phyloP scores from a whole-genome alignment of 1,139 yeast genomes.

The Pichia terricola region DNA sequence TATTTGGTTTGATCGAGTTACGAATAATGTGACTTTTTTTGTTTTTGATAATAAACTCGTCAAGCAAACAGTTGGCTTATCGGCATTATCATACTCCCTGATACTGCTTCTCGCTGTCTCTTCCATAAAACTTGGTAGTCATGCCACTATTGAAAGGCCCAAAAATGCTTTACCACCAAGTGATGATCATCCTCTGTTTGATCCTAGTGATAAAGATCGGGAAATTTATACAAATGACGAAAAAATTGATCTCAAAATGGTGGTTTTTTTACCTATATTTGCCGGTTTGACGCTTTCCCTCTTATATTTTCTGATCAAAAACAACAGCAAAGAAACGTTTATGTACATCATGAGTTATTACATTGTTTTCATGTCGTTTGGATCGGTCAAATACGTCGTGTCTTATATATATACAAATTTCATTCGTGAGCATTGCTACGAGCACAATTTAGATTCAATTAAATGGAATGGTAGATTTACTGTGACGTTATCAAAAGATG shows the following conservation, averaged over 20 bases:
- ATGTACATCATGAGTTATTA: constrained; percentile 27
- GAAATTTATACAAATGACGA: constrained; percentile 13
- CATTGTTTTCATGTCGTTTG: constrained; percentile 25
- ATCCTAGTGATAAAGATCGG: constrained; percentile 37
- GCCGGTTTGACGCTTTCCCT: constrained; percentile 30
- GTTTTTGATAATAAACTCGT: constrained; percentile 16
- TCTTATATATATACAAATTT: constrained; percentile 6
- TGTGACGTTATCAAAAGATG: constrained; percentile 27
- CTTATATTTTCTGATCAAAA: constrained; percentile 30
- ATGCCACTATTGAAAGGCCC: constrained; percentile 36
- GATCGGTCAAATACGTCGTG: constrained; percentile 18
- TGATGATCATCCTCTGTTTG: constrained; percentile 31
- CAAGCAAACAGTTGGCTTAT: constrained; percentile 8
- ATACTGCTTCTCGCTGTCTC: constrained; percentile 22
- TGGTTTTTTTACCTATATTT: constrained; percentile 32
- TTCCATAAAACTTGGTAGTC: constrained; percentile 32
- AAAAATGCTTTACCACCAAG: constrained; percentile 34
- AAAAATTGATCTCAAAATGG: constrained; percentile 24
- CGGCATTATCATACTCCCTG: constrained; percentile 10
- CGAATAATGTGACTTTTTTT: constrained; percentile 14
- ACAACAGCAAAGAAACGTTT: constrained; percentile 24
- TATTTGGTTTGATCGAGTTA: constrained; percentile 1
- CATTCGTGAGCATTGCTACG: constrained; percentile 20
- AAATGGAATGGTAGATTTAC: constrained; percentile 25
- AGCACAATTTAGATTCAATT: constrained; percentile 18